phyloP scores from a whole-genome alignment of 2,329 filamentous ascomycete genomes.

The Nemania diffusa region DNA sequence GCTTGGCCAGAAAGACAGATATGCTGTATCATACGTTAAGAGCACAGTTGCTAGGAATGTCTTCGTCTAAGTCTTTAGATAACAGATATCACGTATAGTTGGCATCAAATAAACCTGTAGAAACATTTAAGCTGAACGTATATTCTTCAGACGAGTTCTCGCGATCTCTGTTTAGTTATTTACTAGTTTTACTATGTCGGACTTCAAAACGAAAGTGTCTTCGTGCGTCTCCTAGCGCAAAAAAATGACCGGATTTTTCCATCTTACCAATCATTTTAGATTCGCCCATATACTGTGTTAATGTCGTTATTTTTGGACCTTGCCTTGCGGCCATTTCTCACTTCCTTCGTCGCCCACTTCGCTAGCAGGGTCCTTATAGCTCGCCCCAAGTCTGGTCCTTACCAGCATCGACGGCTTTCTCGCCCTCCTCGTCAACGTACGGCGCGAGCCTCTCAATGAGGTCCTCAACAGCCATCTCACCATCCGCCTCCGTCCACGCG shows the following conservation, averaged over 20 bases:
- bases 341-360: not conserved
- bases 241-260: slow-evolving; percentile 3
- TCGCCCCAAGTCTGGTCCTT: slow-evolving; percentile 37
- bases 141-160: not conserved
- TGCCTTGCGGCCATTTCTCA: not conserved
- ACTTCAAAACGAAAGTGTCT: slow-evolving; percentile 10
- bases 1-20: not conserved
- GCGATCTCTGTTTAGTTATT: not conserved
- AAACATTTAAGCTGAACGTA: not conserved
- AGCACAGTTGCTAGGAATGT: not conserved
- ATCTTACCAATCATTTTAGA: not conserved
- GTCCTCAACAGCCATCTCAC: slow-evolving; percentile 50
- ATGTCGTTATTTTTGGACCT: not conserved
- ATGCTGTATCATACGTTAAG: not conserved
- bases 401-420: not conserved
- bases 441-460: slow-evolving; percentile 45
- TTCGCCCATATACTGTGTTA: not conserved
- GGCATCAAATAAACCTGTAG: not conserved
- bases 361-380: slow-evolving; percentile 24
- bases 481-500: slow-evolving; percentile 65
- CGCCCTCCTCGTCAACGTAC: slow-evolving; percentile 51
- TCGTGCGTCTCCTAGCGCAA: not conserved
- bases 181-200: not conserved
- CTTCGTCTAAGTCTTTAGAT: no score
- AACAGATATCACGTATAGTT: not conserved